Evolutionary conservation across 139 green algal species (phyloP).

Genomic region (Micractinium conductrix): DNA sequence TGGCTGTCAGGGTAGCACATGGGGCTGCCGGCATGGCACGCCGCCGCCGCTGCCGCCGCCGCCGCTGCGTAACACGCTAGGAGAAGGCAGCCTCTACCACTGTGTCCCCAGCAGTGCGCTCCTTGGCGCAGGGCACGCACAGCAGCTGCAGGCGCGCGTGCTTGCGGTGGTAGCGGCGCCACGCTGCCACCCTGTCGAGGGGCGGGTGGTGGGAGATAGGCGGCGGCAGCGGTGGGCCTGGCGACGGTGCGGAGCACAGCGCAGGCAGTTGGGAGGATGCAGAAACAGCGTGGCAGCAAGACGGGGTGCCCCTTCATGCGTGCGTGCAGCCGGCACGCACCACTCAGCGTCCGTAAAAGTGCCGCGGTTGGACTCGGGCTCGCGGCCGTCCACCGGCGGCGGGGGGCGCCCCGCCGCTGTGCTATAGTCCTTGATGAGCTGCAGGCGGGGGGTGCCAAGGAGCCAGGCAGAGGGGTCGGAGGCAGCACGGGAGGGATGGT

Average conservation of each 20-base stretch:
- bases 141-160: slow-evolving; percentile 6
- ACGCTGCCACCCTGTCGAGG: slow-evolving; percentile 7
- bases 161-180: slow-evolving; percentile 13
- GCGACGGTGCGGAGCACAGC: too few relatives aligned
- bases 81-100: too few relatives aligned
- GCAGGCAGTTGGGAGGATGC: too few relatives aligned
- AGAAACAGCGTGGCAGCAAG: too few relatives aligned
- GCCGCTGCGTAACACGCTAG: too few relatives aligned
- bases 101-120: background rate
- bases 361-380: slow-evolving; percentile 10
- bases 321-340: too few relatives aligned
- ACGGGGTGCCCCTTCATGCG: too few relatives aligned
- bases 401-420: background rate
- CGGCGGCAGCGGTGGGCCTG: too few relatives aligned
- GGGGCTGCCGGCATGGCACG: background rate
- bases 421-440: background rate
- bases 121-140: background rate
- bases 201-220: too few relatives aligned
- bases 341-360: slow-evolving; percentile 6
- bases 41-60: background rate
- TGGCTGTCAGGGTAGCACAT: too few relatives aligned
- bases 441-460: background rate
- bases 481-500: too few relatives aligned
- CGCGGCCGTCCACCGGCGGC: background rate
- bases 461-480: background rate